Percentiles rank a stretch among this genome's conserved stretches.
Evolutionary conservation across 345 rosid species (phyloP).

Genomic region (Erucastrum elatum): DNA sequence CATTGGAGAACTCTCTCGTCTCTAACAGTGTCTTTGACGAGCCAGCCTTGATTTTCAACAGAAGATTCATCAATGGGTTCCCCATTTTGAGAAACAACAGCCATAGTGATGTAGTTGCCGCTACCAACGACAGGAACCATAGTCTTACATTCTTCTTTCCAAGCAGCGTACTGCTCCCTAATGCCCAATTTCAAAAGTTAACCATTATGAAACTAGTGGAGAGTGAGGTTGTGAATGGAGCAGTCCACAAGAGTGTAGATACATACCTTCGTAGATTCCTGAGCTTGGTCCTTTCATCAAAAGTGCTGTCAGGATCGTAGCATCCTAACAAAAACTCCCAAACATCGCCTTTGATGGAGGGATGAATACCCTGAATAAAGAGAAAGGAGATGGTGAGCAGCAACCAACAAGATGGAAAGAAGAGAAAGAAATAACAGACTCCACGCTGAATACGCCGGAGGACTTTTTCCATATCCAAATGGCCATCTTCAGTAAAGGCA

Average conservation of each 20-base stretch:
- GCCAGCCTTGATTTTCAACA: conserved; percentile 43
- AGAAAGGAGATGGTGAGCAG: conserved; percentile 30
- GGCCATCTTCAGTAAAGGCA: conserved; percentile 80
- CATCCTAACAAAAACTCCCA: conserved; percentile 98
- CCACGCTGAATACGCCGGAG: conserved; percentile 91
- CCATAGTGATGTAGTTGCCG: conserved; percentile 61
- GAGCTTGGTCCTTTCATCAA: conserved; percentile 64
- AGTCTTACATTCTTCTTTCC: conserved; percentile 79
- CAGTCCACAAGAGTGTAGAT: background rate
- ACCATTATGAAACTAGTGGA: conserved; percentile 6
- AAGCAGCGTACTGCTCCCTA: conserved; percentile 74
- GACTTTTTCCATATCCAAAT: conserved; percentile 79
- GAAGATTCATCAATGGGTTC: conserved; percentile 49
- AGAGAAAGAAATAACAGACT: conserved; percentile 42
- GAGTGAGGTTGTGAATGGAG: background rate
- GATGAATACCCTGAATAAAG: conserved; percentile 77
- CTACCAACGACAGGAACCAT: conserved; percentile 87
- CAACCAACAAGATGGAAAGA: background rate
- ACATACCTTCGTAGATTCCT: conserved; percentile 66
- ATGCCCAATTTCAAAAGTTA: conserved; percentile 31
- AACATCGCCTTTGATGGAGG: conserved; percentile 81
- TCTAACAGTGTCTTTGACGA: conserved; percentile 44
- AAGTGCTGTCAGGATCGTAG: conserved; percentile 87
- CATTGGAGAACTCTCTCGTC: conserved; percentile 72
- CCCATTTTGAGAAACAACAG: conserved; percentile 69